Conservation (phyloP, 352 stramenopile genomes). For the Phytophthora sojae region DNA sequence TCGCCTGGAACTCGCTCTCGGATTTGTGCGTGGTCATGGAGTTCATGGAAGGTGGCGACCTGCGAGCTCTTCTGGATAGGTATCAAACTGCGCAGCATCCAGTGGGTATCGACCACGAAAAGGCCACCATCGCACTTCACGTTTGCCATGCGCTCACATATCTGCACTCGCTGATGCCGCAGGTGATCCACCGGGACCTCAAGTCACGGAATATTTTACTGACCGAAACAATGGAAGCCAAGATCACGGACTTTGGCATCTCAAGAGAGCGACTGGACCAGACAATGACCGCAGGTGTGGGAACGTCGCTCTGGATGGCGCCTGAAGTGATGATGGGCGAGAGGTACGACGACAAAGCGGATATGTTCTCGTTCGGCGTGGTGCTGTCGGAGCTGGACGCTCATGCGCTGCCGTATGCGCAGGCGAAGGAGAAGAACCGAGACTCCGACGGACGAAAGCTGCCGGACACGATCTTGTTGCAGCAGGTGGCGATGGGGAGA, state of each 20-base stretch:
- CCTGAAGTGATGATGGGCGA: no score
- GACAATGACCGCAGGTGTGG: constrained; percentile 27
- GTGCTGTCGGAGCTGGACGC: constrained; percentile 48
- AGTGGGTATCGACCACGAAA: constrained; percentile 12
- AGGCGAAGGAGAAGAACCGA: constrained; percentile 7
- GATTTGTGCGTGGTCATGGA: constrained; percentile 54
- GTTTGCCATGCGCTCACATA: constrained; percentile 54
- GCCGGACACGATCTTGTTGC: constrained; percentile 32
- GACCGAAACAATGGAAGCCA: constrained; percentile 48
- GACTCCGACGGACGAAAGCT: constrained; percentile 21
- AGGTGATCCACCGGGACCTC: constrained; percentile 75
- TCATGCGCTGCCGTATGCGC: constrained; percentile 33
- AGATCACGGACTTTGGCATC: constrained; percentile 60
- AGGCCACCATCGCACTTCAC: constrained; percentile 41
- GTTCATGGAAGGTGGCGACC: constrained; percentile 47
- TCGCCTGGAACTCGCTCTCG: constrained; percentile 53
- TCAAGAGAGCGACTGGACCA: constrained; percentile 31
- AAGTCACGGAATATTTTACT: constrained; percentile 77
- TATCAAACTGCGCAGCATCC: constrained; percentile 5
- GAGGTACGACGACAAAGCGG: constrained; percentile 29
- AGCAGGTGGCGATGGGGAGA: constrained; percentile 30
- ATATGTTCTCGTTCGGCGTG: constrained; percentile 41
- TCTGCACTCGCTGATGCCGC: constrained; percentile 45
- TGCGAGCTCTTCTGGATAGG: constrained; percentile 37
- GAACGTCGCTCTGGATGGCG: no score